These are phyloP conservation scores for Fusarium nygamai DNA, from an alignment of 2,329 filamentous ascomycete species.

Conservation along the genomic window DNA sequence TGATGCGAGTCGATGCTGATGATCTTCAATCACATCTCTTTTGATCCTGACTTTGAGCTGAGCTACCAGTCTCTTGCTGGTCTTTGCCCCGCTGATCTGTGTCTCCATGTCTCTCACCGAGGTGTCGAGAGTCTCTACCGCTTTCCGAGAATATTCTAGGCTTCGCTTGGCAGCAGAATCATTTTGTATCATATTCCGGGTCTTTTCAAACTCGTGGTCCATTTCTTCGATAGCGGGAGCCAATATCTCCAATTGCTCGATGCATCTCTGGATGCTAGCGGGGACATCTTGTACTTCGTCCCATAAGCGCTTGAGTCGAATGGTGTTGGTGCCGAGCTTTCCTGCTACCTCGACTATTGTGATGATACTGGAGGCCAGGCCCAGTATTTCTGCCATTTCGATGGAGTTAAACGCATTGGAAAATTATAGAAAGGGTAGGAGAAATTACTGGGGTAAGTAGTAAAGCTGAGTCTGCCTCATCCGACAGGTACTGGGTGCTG, in stretches of 20 bases:
- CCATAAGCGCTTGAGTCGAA: conserved; percentile 28
- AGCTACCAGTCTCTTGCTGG: neutral
- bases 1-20: neutral
- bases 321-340: conserved; percentile 14
- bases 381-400: conserved; percentile 27
- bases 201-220: conserved; percentile 5
- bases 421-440: too few species aligned
- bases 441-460: fast-evolving
- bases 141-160: conserved; percentile 9
- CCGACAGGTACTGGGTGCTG: neutral
- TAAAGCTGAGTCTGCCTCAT: neutral
- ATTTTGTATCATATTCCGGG: neutral
- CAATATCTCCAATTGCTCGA: conserved; percentile 5
- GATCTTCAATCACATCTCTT: conserved; percentile 7
- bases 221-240: neutral
- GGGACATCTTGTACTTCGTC: conserved; percentile 27
- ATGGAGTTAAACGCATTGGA: fast-evolving
- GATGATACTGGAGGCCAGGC: conserved; percentile 26
- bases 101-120: neutral
- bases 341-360: conserved; percentile 21
- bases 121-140: neutral
- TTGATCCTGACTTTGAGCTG: conserved; percentile 16
- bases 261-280: neutral
- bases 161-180: conserved; percentile 5
- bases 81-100: neutral